These are phyloP conservation scores for Trichosporon sp. DNA, from an alignment of 1,284 basidiomycete species.

Conservation along the genomic window DNA sequence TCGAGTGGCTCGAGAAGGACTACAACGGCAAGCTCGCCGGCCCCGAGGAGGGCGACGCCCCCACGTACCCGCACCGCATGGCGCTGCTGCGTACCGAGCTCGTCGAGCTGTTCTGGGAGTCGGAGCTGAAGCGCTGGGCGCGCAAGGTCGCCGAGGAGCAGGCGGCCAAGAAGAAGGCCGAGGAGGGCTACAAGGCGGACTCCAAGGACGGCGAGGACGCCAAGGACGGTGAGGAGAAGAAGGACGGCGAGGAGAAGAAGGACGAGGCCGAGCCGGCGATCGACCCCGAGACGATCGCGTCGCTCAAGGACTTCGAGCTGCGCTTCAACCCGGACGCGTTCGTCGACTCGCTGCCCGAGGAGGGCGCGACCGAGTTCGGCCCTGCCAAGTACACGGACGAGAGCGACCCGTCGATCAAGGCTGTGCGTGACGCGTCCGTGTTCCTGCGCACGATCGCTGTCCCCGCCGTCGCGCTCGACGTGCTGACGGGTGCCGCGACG, in stretches of 20 bases:
- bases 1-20: slow-evolving; percentile 57
- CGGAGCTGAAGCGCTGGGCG: slow-evolving; percentile 55
- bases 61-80: slow-evolving; percentile 55
- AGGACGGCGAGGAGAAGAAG: slow-evolving; percentile 14
- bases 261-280: slow-evolving; percentile 19
- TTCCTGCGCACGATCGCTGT: slow-evolving; percentile 54
- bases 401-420: slow-evolving; percentile 53
- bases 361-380: slow-evolving; percentile 17
- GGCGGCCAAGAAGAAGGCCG: slow-evolving; percentile 27
- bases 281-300: slow-evolving; percentile 24
- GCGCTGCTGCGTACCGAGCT: slow-evolving; percentile 58
- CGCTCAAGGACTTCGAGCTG: slow-evolving; percentile 52
- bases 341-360: slow-evolving; percentile 44
- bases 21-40: slow-evolving; percentile 40
- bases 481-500: slow-evolving; percentile 51
- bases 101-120: slow-evolving; percentile 55
- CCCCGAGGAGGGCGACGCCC: slow-evolving; percentile 25
- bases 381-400: slow-evolving; percentile 50
- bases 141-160: slow-evolving; percentile 49
- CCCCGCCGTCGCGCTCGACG: slow-evolving; percentile 52
- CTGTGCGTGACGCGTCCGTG: slow-evolving; percentile 54
- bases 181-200: slow-evolving; percentile 21
- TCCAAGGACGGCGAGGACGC: slow-evolving; percentile 19
- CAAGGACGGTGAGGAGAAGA: slow-evolving; percentile 20
- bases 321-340: slow-evolving; percentile 59